Evolutionary conservation across 1,284 basidiomycete species (phyloP).

Genomic region (Filobasidium uniguttulatum): DNA sequence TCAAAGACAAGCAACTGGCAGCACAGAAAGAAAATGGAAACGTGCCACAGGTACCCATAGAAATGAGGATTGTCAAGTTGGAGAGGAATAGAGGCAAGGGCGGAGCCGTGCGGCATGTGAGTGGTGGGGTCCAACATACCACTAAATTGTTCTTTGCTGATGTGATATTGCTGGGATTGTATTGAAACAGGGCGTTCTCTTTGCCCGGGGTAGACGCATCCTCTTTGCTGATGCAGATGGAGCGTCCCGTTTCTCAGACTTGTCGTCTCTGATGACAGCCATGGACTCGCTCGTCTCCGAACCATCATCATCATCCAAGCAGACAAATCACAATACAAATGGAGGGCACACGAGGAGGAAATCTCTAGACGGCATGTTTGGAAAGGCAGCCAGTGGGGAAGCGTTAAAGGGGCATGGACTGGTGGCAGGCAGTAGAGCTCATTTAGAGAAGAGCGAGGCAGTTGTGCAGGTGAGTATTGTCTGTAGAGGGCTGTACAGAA

Average conservation of each 20-base stretch:
- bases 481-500: not conserved
- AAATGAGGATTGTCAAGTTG: conserved; percentile 62
- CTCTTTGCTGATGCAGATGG: conserved; percentile 90
- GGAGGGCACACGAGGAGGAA: not conserved
- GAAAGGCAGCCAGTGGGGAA: not conserved
- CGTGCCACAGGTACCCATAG: conserved; percentile 9
- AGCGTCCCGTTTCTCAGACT: conserved; percentile 69
- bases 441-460: conserved; percentile 76
- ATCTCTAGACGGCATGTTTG: not conserved
- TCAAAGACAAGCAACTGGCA: conserved; percentile 6
- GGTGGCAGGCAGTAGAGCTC: conserved; percentile 70
- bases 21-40: not conserved
- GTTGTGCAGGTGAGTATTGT: conserved; percentile 65
- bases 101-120: conserved; percentile 70
- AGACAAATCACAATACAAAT: too few relatives aligned
- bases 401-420: conserved; percentile 42
- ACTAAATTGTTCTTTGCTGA: not conserved
- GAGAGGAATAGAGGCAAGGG: conserved; percentile 78
- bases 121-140: conserved; percentile 13
- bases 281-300: conserved; percentile 48
- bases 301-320: not conserved
- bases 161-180: not conserved
- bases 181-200: conserved; percentile 48
- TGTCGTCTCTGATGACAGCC: conserved; percentile 55
- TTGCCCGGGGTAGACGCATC: conserved; percentile 59